phyloP scores from a whole-genome alignment of 2,329 filamentous ascomycete genomes.

The Aulographum hederae region DNA sequence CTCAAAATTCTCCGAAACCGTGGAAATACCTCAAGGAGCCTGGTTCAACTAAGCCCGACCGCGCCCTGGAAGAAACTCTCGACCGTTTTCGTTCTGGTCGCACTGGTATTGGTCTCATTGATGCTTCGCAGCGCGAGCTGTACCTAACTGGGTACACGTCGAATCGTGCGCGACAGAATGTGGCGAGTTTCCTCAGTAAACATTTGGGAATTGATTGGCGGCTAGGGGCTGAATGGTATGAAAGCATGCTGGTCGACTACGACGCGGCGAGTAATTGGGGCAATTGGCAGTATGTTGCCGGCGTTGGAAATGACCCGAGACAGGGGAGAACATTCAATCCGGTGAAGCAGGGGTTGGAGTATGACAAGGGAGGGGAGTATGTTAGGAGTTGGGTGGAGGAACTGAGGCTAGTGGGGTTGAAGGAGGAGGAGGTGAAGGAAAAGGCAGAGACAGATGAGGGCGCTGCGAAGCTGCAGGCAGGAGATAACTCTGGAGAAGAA shows the following conservation, averaged over 20 bases:
- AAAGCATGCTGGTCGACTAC: slow-evolving; percentile 56
- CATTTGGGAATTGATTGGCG: slow-evolving; percentile 64
- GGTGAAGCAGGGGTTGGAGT: slow-evolving; percentile 63
- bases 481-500: too few relatives aligned
- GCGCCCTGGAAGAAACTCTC: slow-evolving; percentile 16
- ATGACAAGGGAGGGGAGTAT: slow-evolving; percentile 52
- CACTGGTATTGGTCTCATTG: slow-evolving; percentile 60
- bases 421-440: slow-evolving; percentile 7
- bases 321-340: slow-evolving; percentile 64
- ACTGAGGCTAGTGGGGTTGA: slow-evolving; percentile 23
- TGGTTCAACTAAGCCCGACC: slow-evolving; percentile 6
- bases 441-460: background rate
- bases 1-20: slow-evolving; percentile 25
- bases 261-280: slow-evolving; percentile 63
- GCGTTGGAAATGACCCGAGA: slow-evolving; percentile 63
- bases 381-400: slow-evolving; percentile 59
- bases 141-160: slow-evolving; percentile 61
- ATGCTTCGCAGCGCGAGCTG: slow-evolving; percentile 59
- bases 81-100: slow-evolving; percentile 45
- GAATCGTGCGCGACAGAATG: slow-evolving; percentile 59
- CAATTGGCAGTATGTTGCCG: slow-evolving; percentile 69
- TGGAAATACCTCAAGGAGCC: background rate
- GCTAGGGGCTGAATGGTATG: slow-evolving; percentile 68
- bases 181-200: slow-evolving; percentile 55
- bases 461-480: background rate